A percentile compares a stretch with the other conserved stretches of the same genome.
Conservation (phyloP, 2,329 filamentous ascomycete species). For the Nemania diffusa region DNA sequence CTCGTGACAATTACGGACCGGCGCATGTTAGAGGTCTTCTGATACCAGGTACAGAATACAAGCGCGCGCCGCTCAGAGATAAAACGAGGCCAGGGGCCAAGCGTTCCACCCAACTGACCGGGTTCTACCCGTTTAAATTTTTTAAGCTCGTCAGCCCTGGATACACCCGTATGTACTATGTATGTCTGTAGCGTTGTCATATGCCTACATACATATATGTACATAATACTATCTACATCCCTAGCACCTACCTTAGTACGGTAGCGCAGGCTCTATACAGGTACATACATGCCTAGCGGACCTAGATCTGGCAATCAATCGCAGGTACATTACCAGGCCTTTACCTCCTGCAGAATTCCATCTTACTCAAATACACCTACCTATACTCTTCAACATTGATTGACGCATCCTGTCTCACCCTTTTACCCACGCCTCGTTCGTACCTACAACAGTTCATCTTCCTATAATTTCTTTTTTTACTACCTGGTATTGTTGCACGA, state of each 20-base stretch:
- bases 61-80: slow-evolving; percentile 22
- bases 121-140: neutral
- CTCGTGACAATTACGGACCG: slow-evolving; percentile 30
- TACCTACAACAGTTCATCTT: neutral
- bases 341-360: too few species aligned
- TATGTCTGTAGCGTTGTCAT: neutral
- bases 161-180: neutral
- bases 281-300: neutral
- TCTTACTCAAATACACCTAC: neutral
- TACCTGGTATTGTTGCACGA: neutral
- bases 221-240: neutral
- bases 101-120: slow-evolving; percentile 3
- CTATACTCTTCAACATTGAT: neutral
- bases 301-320: neutral
- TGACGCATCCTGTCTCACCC: neutral
- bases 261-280: neutral
- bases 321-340: neutral
- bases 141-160: neutral
- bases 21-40: slow-evolving; percentile 24
- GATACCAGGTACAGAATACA: slow-evolving; percentile 31
- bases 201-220: neutral
- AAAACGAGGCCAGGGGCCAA: slow-evolving; percentile 2
- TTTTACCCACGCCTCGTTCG: neutral
- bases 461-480: neutral
- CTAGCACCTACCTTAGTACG: neutral